Conservation (phyloP, 2,329 filamentous ascomycete genomes). For the Talaromyces sp. region DNA sequence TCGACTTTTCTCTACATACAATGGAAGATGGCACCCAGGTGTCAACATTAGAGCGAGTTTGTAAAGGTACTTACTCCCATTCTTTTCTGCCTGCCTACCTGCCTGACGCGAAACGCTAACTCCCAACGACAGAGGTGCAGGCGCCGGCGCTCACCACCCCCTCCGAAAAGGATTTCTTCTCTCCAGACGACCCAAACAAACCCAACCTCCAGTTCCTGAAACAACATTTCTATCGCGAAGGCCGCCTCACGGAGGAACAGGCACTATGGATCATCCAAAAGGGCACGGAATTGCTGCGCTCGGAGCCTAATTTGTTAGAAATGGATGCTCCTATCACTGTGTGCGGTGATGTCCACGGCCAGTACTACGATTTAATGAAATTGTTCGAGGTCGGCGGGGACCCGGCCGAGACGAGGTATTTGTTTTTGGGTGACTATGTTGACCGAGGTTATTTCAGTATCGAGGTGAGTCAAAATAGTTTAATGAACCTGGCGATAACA, state of each 20-base stretch:
- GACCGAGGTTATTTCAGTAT: conserved; percentile 99
- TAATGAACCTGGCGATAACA: neutral
- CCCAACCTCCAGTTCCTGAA: conserved; percentile 92
- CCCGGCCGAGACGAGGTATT: conserved; percentile 89
- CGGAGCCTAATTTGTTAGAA: conserved; percentile 92
- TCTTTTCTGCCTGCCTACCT: neutral
- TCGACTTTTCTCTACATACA: conserved; percentile 95
- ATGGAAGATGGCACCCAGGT: conserved; percentile 98
- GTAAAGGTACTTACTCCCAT: conserved; percentile 69
- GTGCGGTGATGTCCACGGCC: conserved; percentile 95
- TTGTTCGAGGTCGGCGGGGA: conserved; percentile 97
- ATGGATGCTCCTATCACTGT: conserved; percentile 99
- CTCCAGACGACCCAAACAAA: conserved; percentile 77
- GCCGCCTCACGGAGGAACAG: conserved; percentile 93
- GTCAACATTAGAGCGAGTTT: conserved; percentile 90
- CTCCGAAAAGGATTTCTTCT: conserved; percentile 90
- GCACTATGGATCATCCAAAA: conserved; percentile 89
- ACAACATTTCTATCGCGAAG: conserved; percentile 97
- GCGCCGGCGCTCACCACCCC: conserved; percentile 91
- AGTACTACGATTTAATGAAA: conserved; percentile 99
- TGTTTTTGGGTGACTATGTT: conserved; percentile 97
- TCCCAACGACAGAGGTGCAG: conserved; percentile 70
- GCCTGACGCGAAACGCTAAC: conserved; percentile 14
- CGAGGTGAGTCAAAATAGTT: conserved; percentile 52
- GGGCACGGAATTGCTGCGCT: conserved; percentile 79